Evolutionary conservation across 257 asterid species (phyloP), one percentile per base, ranked within the genome.

Genomic region (Petunia secreta): DNA sequence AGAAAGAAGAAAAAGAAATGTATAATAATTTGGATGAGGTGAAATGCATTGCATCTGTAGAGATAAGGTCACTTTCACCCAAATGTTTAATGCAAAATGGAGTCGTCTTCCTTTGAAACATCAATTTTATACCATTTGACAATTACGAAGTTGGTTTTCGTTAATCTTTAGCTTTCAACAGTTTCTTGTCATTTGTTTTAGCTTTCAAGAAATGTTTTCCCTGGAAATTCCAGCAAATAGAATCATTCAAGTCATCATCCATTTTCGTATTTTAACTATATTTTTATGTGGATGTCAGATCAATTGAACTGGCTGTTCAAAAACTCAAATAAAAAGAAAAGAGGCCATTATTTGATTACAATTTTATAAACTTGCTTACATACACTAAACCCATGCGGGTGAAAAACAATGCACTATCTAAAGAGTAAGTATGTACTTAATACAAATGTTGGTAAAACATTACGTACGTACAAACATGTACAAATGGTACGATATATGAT

Each of bases 11-110:
- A 67, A 40, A n/a, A 73, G 34, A 50, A n/a, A n/a, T 48, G 43
- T 50, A 50, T 50, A 50, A 54, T 37, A 73, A 36, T 50, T 65
- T 64, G 57, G 54, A 67, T 68, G 0, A 3, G 9, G 65, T 13
- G 58, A 38, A 53, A 34, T n/a, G n/a, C 86, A 67, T 76, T 80
- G 86, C 75, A 83, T 46, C 59, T 36, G 44, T 10, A 71, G 15
- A 38, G 25, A 10, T 52, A 14, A 6, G 38, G 80, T 83, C 83
- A 6, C 52, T 62, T 79, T 79, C 83, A 43, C 11, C 8, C 58
- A 65, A 6, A 73, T 67, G 14, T 76, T 55, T n/a, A 80, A 60
- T 59, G 39, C 16, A 57, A 66, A 11, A 60, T 73, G 78, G 62
- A 73, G 63, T 73, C 36, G 43, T 73, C 63, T 50, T 46, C 78